Evolutionary conservation across 2,329 filamentous ascomycete species (phyloP).

Genomic region (Didymella sp.): DNA sequence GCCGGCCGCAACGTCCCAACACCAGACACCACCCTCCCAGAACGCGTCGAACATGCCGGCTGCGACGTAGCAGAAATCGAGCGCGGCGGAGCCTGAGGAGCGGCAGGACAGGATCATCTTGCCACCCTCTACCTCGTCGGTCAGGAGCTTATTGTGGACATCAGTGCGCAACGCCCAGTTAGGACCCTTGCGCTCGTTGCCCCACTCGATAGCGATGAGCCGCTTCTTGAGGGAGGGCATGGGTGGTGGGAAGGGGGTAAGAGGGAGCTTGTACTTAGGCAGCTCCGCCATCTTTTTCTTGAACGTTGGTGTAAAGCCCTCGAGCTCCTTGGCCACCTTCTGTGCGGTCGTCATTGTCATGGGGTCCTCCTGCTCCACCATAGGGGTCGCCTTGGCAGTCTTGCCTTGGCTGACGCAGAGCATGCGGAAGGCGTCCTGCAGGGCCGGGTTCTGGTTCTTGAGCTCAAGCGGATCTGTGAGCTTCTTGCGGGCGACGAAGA

Average conservation of each 20-base stretch:
- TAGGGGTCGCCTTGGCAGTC: background rate
- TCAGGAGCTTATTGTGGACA: constrained; percentile 41
- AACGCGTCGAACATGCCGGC: constrained; percentile 45
- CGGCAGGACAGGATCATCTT: constrained; percentile 47
- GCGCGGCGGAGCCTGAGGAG: constrained; percentile 46
- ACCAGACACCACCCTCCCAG: constrained; percentile 49
- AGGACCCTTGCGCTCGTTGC: constrained; percentile 44
- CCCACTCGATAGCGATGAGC: constrained; percentile 49
- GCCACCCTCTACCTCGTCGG: constrained; percentile 36
- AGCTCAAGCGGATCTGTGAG: constrained; percentile 1
- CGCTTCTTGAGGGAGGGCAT: constrained; percentile 42
- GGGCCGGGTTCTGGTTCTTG: background rate
- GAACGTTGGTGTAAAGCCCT: constrained; percentile 4
- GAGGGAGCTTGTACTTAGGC: constrained; percentile 37
- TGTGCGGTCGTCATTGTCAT: background rate
- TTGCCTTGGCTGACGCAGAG: background rate
- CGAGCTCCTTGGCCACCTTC: background rate
- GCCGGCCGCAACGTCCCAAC: constrained; percentile 49
- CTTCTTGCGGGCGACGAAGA: constrained; percentile 11
- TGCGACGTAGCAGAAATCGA: constrained; percentile 51
- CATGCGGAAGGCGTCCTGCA: background rate
- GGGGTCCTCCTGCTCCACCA: background rate
- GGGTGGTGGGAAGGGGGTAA: constrained; percentile 32
- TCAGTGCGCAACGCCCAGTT: constrained; percentile 48
- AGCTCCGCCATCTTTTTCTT: constrained; percentile 5